phyloP scores from a whole-genome alignment of 129 eudicot species.

The Kitagawia praeruptora region DNA sequence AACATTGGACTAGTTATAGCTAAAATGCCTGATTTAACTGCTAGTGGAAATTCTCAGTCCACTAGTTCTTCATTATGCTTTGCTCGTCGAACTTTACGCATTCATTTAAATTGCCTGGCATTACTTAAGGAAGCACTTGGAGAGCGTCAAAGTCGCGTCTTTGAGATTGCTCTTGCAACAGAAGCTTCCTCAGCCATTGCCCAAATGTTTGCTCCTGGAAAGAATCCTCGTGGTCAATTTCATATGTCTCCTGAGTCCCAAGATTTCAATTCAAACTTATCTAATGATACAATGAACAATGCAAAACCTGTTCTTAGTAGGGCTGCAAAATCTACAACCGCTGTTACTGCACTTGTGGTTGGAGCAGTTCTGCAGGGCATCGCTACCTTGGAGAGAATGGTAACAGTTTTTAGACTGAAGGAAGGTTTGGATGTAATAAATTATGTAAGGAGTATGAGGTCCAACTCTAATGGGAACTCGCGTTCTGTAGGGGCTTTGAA shows the following conservation, averaged over 20 bases:
- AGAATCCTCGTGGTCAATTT: slow-evolving; percentile 66
- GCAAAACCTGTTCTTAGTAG: slow-evolving; percentile 47
- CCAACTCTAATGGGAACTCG: slow-evolving; percentile 67
- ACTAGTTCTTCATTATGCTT: slow-evolving; percentile 34
- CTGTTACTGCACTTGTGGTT: slow-evolving; percentile 78
- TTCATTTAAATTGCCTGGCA: slow-evolving; percentile 60
- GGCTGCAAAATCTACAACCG: slow-evolving; percentile 49
- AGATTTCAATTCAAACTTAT: slow-evolving; percentile 32
- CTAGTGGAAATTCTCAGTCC: slow-evolving; percentile 28
- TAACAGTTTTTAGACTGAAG: slow-evolving; percentile 64
- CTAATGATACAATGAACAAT: slow-evolving; percentile 37
- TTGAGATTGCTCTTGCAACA: slow-evolving; percentile 95
- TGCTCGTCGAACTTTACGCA: slow-evolving; percentile 52
- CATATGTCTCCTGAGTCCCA: slow-evolving; percentile 66
- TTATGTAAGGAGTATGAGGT: slow-evolving; percentile 56
- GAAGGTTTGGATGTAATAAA: slow-evolving; percentile 84
- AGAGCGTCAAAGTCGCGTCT: slow-evolving; percentile 93
- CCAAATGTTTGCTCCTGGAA: slow-evolving; percentile 64
- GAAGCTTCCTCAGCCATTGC: slow-evolving; percentile 83
- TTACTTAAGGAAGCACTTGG: slow-evolving; percentile 90
- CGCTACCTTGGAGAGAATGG: slow-evolving; percentile 83
- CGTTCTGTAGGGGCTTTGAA: slow-evolving; percentile 53
- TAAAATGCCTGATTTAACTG: slow-evolving; percentile 63
- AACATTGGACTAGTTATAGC: slow-evolving; percentile 73
- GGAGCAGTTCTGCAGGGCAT: slow-evolving; percentile 90